Evolutionary conservation across 2,329 filamentous ascomycete species (phyloP).

Genomic region (Xylariaceae sp.): DNA sequence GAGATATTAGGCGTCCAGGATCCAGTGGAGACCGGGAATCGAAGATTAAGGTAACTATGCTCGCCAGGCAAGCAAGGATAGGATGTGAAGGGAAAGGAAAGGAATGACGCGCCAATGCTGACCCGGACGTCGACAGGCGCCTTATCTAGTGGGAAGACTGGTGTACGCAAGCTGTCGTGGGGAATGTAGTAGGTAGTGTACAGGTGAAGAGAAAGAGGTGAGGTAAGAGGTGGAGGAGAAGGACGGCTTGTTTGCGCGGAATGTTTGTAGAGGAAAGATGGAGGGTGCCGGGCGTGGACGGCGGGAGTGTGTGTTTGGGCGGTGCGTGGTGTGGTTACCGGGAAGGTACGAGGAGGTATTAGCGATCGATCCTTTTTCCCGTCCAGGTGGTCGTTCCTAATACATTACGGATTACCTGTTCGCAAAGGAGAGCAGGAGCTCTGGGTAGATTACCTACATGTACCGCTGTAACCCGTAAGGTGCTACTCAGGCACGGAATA

Average conservation of each 20-base stretch:
- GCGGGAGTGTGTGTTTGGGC: neutral
- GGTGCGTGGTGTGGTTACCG: conserved; percentile 4
- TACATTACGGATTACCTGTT: conserved; percentile 32
- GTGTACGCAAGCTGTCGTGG: conserved; percentile 5
- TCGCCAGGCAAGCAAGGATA: conserved; percentile 7
- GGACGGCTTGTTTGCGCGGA: conserved; percentile 17
- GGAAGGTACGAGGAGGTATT: conserved; percentile 12
- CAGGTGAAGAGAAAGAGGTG: conserved; percentile 21
- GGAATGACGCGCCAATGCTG: conserved; percentile 22
- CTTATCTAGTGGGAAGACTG: neutral
- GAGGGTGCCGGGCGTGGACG: too few relatives aligned
- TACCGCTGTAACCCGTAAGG: too few relatives aligned
- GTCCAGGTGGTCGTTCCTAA: conserved; percentile 5
- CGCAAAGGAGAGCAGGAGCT: conserved; percentile 26
- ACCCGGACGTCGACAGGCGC: conserved; percentile 8
- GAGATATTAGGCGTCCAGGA: conserved; percentile 22
- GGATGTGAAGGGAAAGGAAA: conserved; percentile 9
- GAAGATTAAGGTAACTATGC: conserved; percentile 19
- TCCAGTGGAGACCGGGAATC: conserved; percentile 20
- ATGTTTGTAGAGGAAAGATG: conserved; percentile 11
- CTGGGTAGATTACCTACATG: neutral
- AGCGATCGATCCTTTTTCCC: conserved; percentile 24
- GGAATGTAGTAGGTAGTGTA: conserved; percentile 11
- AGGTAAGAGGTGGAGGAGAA: conserved; percentile 5
- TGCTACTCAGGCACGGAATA: too few relatives aligned